phyloP scores from a whole-genome alignment of 2,329 filamentous ascomycete genomes.

The Emmonsiellopsis sp. region DNA sequence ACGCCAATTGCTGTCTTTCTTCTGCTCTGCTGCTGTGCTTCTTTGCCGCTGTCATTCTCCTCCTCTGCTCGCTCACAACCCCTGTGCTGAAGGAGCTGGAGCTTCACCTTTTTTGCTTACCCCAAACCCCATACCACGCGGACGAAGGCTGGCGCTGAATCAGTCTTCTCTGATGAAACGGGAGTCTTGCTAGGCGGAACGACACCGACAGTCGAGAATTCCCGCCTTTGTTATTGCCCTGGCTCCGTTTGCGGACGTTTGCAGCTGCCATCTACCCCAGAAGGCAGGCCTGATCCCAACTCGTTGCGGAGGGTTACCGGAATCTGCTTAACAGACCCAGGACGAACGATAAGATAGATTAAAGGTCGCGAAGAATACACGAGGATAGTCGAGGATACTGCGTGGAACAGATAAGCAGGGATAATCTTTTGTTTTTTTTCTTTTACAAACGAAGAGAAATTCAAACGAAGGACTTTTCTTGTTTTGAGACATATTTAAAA shows the following conservation, averaged over 20 bases:
- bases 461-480: background rate
- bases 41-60: background rate
- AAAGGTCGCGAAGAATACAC: background rate
- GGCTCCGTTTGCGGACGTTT: background rate
- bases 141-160: slow-evolving; percentile 3
- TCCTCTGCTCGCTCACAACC: too few species aligned
- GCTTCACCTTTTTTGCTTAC: background rate
- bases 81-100: too few species aligned
- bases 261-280: too few species aligned
- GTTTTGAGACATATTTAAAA: too few species aligned
- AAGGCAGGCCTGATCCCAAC: too few species aligned
- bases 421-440: slow-evolving; percentile 6
- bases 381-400: background rate
- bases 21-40: background rate
- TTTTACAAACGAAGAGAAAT: background rate
- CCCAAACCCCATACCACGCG: slow-evolving; percentile 1
- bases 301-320: too few species aligned
- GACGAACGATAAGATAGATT: background rate
- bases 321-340: too few species aligned
- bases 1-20: background rate
- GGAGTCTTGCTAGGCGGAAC: slow-evolving; percentile 13
- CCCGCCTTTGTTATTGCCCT: slow-evolving; percentile 8
- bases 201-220: slow-evolving; percentile 14
- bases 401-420: background rate
- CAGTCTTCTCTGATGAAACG: slow-evolving; percentile 14